Conservation (phyloP, 2,329 filamentous ascomycete species). For the Calonectria ilicicola region DNA sequence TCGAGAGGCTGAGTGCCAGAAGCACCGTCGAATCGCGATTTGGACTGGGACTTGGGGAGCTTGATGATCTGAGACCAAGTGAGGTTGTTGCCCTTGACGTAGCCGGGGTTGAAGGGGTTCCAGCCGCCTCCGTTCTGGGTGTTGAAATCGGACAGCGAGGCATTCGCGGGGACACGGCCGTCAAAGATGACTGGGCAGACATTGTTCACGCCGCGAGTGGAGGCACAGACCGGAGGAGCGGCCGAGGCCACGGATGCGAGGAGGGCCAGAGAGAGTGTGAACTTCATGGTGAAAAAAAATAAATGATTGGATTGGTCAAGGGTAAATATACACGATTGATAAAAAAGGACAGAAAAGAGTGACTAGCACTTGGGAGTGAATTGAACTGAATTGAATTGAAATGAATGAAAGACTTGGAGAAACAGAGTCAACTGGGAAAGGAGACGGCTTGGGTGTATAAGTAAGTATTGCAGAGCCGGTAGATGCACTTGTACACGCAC, state of each 20-base stretch:
- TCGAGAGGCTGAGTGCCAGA: conserved; percentile 58
- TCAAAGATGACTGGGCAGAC: conserved; percentile 56
- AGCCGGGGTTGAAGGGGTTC: conserved; percentile 62
- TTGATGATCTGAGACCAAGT: conserved; percentile 63
- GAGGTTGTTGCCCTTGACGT: conserved; percentile 65
- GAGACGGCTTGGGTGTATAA: background rate
- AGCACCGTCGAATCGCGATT: conserved; percentile 53
- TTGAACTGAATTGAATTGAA: background rate
- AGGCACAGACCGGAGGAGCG: conserved; percentile 20
- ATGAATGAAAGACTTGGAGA: background rate
- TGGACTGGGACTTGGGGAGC: conserved; percentile 51
- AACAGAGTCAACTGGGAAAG: background rate
- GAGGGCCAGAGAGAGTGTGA: conserved; percentile 30
- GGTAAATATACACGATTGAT: conserved; percentile 11
- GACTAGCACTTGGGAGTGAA: background rate
- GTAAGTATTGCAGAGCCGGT: background rate
- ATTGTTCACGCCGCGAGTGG: conserved; percentile 16
- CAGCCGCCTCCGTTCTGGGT: conserved; percentile 46
- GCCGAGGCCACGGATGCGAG: conserved; percentile 33
- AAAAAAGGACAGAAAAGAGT: conserved; percentile 13
- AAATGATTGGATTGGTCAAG: background rate
- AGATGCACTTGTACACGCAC: background rate
- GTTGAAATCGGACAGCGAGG: conserved; percentile 56
- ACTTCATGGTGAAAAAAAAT: conserved; percentile 27
- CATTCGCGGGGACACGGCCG: conserved; percentile 56